phyloP scores from a whole-genome alignment of 352 stramenopile species.

The Globisporangium apiculatum region DNA sequence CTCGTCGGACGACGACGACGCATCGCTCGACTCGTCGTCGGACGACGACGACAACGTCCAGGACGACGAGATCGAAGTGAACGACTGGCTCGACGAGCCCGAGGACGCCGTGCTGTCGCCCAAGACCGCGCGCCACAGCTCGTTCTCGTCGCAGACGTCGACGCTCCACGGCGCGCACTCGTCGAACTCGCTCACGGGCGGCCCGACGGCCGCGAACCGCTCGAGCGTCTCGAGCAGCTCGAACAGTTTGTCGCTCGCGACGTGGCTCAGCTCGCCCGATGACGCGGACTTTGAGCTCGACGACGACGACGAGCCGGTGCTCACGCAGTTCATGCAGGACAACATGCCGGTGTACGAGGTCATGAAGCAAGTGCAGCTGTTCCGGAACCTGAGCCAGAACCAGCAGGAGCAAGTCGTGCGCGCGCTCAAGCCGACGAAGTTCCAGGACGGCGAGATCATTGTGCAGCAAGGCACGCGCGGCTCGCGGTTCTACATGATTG shows the following conservation, averaged over 20 bases:
- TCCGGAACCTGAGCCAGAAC: constrained; percentile 80
- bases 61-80: constrained; percentile 54
- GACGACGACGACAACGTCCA: constrained; percentile 26
- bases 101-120: constrained; percentile 56
- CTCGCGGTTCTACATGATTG: constrained; percentile 88
- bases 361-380: constrained; percentile 85
- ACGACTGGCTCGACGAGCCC: constrained; percentile 72
- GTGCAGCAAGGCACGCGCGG: constrained; percentile 81
- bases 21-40: constrained; percentile 21
- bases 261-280: constrained; percentile 63
- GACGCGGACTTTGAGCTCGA: constrained; percentile 63
- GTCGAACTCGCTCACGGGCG: constrained; percentile 27
- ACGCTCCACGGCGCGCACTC: constrained; percentile 25
- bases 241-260: constrained; percentile 50
- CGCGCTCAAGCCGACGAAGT: constrained; percentile 79
- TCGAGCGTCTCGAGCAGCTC: constrained; percentile 44
- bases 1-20: constrained; percentile 28
- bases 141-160: constrained; percentile 47
- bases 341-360: constrained; percentile 87
- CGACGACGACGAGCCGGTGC: constrained; percentile 47
- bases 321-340: constrained; percentile 71
- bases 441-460: constrained; percentile 77
- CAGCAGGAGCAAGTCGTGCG: constrained; percentile 85
- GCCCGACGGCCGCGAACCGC: constrained; percentile 11
- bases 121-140: constrained; percentile 27